Evolutionary conservation across 805 yeast genomes (phyloP), one percentile per base, ranked within the genome.

Genomic region (Wickerhamomyces sydowiorum): DNA sequence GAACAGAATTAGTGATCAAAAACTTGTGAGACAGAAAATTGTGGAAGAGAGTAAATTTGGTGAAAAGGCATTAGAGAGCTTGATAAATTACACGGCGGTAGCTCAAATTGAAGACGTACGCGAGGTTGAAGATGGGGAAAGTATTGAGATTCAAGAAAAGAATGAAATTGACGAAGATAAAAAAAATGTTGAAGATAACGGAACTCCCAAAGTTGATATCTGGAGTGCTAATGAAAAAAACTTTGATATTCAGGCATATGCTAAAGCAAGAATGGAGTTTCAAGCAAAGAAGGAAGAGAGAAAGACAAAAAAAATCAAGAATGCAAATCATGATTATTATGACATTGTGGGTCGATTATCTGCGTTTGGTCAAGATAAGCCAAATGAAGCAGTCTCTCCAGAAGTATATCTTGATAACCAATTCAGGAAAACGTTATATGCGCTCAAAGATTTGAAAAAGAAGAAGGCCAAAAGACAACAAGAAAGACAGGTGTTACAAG

Each of bases 21-120:
- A 82, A 48, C 67, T 75, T 43, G 71, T 91, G 41, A 71, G 91
- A 47, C 76, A 84, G 42, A 76, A 76, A 52, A 67, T 90, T 39
- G 90, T 87, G 2, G 80, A 79, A 39, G 97, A 91, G 59, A 86
- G 95, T 24, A 69, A 86, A 42, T 66, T 80, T 40, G 93, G 91
- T 3, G 96, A 90, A 57, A 69, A 68, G 39, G 95, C 96, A 0
- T 61, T 91, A 38, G 77, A 83, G 46, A 70, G 76, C 39, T 67
- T 86, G 44, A 70, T 75, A n/a, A 40, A 18, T 7, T 47, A 43
- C 38, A 43, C 41, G 32, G n/a, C n/a, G n/a, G n/a, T n/a, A n/a
- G n/a, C n/a, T n/a, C n/a, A n/a, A n/a, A n/a, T n/a, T n/a, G n/a
- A n/a, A n/a, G n/a, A n/a, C n/a, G n/a, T n/a, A n/a, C n/a, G n/a